A percentile compares a stretch with the other conserved stretches of the same genome.
Evolutionary conservation across 768 basidiomycete genomes (phyloP).

Genomic region (Tylopilus intermedius): DNA sequence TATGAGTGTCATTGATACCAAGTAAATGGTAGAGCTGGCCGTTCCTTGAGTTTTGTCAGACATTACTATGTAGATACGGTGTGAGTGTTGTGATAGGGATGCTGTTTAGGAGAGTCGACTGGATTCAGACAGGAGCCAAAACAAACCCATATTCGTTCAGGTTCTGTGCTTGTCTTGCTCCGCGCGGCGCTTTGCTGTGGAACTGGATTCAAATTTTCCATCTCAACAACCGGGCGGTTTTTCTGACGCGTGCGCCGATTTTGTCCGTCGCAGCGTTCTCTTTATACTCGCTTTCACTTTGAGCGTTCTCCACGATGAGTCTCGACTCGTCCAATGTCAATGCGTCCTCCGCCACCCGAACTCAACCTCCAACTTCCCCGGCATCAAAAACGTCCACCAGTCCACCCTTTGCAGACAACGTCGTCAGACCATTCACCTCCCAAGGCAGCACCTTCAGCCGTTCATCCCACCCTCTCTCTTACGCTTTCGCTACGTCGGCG

Average conservation of each 20-base stretch:
- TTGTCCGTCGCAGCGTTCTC: not conserved
- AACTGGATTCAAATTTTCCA: too few species aligned
- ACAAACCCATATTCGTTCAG: too few species aligned
- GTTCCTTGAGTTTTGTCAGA: too few species aligned
- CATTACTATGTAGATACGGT: too few species aligned
- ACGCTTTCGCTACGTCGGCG: not conserved
- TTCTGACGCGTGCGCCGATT: not conserved
- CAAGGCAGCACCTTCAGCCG: constrained; percentile 19
- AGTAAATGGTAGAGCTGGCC: too few species aligned
- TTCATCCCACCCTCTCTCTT: constrained; percentile 6
- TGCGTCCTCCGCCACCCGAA: not conserved
- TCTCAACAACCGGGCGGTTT: not conserved
- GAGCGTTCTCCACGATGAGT: not conserved
- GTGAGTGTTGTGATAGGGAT: too few species aligned
- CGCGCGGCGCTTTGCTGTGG: too few species aligned
- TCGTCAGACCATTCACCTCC: constrained; percentile 28
- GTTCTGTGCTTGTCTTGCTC: too few species aligned
- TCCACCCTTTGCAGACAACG: constrained; percentile 24
- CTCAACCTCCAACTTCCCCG: not conserved
- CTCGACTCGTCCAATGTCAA: not conserved
- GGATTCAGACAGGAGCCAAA: too few species aligned
- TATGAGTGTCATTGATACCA: too few species aligned
- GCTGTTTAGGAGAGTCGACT: too few species aligned
- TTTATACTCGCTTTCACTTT: not conserved
- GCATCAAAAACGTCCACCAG: constrained; percentile 5